Base-by-base conservation (phyloP, 768 basidiomycete genomes). In the Tulasnella sp. region DNA sequence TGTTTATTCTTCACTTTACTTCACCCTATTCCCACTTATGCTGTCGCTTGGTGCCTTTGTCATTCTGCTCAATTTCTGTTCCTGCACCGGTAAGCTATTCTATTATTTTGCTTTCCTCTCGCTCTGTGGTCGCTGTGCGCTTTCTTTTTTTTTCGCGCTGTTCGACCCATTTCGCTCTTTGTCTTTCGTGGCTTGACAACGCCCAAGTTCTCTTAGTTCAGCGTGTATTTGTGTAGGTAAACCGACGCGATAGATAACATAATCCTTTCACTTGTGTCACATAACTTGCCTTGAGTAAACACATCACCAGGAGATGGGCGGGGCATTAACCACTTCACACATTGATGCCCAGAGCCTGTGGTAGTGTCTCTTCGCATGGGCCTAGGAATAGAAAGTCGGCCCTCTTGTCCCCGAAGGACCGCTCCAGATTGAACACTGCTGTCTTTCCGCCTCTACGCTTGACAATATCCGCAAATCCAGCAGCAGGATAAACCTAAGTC, bases 341-440 rank as follows among this genome's bases (percentile, higher is more conserved):
- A 24, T 34, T 12, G 1, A 80, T 40, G 31, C 44, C 72, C n/a
- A 83, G 77, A 34, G 79, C 81, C 8, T 46, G 48, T 9, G 82
- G 80, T 37, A 84, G 72, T n/a, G 82, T 82, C 34, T 83, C 81
- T 69, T 82, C 83, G 73, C 83, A 84, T 11, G 82, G 82, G 1
- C 83, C 83, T 16, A 83, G 40, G 74, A 84, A 81, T 14, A 83
- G 73, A 72, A 83, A 84, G 34, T 83, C 83, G 16, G 83, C 83
- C 22, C 81, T 76, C 20, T 80, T 81, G 41, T 81, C 82, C 11
- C 80, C 80, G 1, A 5, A 22, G 3, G 80, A 80, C 12, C 79
- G 12, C 37, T 83, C 84, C 72, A 84, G 37, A 75, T 84, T 84
- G 80, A 84, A 84, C 8, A 83, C 81, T 18, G 84, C 84, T 6